Evolutionary conservation across 805 yeast species (phyloP).

Genomic region (Metschnikowia matae): DNA sequence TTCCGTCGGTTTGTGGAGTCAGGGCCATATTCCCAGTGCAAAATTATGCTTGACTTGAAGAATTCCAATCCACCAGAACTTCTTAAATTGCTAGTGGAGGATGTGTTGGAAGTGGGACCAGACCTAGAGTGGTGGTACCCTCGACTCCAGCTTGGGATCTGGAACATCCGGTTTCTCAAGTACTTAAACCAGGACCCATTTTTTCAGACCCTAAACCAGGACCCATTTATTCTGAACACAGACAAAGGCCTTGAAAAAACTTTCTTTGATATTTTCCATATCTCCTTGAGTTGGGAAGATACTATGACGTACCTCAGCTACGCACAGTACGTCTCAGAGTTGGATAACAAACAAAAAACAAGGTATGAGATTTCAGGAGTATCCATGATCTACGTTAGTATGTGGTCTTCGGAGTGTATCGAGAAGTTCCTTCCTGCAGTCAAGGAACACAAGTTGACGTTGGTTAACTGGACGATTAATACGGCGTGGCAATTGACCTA

Average conservation of each 20-base stretch:
- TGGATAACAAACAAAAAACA: constrained; percentile 9
- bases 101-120: constrained; percentile 24
- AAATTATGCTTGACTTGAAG: constrained; percentile 39
- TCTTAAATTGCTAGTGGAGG: constrained; percentile 26
- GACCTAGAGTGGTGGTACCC: constrained; percentile 38
- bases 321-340: constrained; percentile 30
- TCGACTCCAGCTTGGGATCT: constrained; percentile 36
- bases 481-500: constrained; percentile 32
- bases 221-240: constrained; percentile 24
- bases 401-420: constrained; percentile 36
- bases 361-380: constrained; percentile 33
- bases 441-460: constrained; percentile 27
- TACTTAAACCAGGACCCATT: constrained; percentile 37
- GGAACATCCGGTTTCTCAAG: constrained; percentile 37
- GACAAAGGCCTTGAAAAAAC: constrained; percentile 8
- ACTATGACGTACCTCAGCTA: constrained; percentile 32
- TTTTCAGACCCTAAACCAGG: constrained; percentile 21
- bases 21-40: constrained; percentile 14
- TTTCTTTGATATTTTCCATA: constrained; percentile 35
- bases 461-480: constrained; percentile 41
- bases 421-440: constrained; percentile 35
- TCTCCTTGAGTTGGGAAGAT: constrained; percentile 32
- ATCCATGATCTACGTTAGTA: constrained; percentile 33
- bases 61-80: constrained; percentile 35
- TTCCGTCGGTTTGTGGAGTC: constrained; percentile 20